phyloP scores from a whole-genome alignment of 768 basidiomycete species.

The Pholiota conissans region DNA sequence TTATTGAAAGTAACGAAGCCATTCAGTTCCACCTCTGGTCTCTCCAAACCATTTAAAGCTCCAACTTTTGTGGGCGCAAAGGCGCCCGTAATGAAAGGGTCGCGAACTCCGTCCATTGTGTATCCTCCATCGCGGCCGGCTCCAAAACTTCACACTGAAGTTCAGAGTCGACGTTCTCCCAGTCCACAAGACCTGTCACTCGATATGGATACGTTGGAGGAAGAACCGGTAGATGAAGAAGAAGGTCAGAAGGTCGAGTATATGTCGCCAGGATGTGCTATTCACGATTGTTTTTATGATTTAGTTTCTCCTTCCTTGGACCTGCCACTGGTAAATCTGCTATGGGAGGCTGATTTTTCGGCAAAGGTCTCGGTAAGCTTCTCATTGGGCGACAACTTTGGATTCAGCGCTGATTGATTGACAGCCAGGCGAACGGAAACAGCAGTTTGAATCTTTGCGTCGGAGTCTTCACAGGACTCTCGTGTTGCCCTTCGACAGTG shows the following conservation, averaged over 20 bases:
- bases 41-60: constrained; percentile 48
- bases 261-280: background rate
- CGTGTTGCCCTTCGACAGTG: constrained; percentile 13
- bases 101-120: background rate
- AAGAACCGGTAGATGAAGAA: constrained; percentile 3
- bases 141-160: background rate
- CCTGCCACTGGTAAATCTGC: constrained; percentile 18
- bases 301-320: constrained; percentile 18
- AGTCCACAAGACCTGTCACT: background rate
- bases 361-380: constrained; percentile 20
- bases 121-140: background rate
- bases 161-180: background rate
- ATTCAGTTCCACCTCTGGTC: constrained; percentile 16
- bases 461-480: constrained; percentile 39
- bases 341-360: constrained; percentile 24
- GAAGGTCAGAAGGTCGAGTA: constrained; percentile 4
- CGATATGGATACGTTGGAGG: background rate
- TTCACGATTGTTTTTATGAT: background rate
- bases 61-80: constrained; percentile 32
- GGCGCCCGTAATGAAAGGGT: constrained; percentile 1
- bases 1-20: constrained; percentile 17
- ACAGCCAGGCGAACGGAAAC: constrained; percentile 36
- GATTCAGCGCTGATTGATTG: background rate
- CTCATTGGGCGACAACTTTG: background rate
- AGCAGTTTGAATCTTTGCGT: constrained; percentile 38